Evolutionary conservation across 75 land plant species (phyloP).

Genomic region (Picea sitchensis): DNA sequence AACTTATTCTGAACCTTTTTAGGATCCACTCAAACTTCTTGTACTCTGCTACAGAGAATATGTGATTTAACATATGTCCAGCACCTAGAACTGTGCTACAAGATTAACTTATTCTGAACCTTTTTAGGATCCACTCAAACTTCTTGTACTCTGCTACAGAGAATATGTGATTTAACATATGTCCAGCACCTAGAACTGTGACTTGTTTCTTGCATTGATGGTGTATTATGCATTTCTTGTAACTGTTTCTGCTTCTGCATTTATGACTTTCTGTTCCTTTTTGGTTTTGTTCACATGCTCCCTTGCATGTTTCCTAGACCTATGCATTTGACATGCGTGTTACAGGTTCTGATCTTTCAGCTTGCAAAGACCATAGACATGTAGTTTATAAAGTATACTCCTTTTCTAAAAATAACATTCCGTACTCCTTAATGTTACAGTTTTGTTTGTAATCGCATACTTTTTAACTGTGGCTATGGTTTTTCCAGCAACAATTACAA

Average conservation of each 20-base stretch:
- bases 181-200: background rate
- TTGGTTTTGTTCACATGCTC: background rate
- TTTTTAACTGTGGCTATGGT: background rate
- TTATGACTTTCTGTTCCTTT: background rate
- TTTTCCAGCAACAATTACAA: slow-evolving; percentile 86
- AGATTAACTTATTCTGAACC: too few species aligned
- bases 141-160: too few species aligned
- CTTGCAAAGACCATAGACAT: background rate
- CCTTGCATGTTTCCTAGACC: background rate
- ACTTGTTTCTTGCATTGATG: background rate
- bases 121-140: too few species aligned
- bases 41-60: too few species aligned
- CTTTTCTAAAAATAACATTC: background rate
- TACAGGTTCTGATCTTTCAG: background rate
- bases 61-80: too few species aligned
- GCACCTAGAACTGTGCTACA: background rate
- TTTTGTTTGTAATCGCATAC: background rate
- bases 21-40: too few species aligned
- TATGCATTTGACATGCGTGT: background rate
- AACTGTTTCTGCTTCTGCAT: background rate
- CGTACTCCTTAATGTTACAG: background rate
- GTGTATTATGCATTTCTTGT: background rate
- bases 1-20: too few species aligned
- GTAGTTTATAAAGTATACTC: background rate
- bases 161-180: too few species aligned